Evolutionary conservation across 805 yeast genomes (phyloP), one percentile per base, ranked within the genome.

Genomic region (Ogataea trehaloabstinens): DNA sequence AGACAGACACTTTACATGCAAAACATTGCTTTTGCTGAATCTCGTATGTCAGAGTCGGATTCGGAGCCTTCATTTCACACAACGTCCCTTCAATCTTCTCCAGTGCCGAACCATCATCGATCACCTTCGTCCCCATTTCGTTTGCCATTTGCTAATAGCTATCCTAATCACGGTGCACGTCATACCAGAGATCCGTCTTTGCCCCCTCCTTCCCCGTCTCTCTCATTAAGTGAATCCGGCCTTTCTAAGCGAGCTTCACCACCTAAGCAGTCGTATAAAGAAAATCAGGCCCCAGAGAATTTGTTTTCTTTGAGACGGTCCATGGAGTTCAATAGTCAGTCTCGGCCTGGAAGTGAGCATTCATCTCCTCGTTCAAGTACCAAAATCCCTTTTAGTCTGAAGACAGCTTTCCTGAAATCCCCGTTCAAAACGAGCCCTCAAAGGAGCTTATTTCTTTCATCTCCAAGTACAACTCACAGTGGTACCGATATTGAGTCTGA

Each of bases 1-100:
- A 34, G 34, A 7, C 53, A 49, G 36, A 37, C 45, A n/a, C 40
- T 42, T 2, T 49, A 49, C 37, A 46, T 49, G 51, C 42, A 42
- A 30, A 40, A 31, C 30, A 49, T 49, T 16, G 32, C 39, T 11
- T n/a, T 19, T 8, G 28, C 46, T n/a, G 53, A 49, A 25, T 38
- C 52, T 12, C 44, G 42, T 22, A 28, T 28, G 18, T 10, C 13
- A 10, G n/a, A 24, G 10, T 24, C n/a, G 25, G 25, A 24, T 24
- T n/a, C n/a, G n/a, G n/a, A n/a, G n/a, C n/a, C n/a, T n/a, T n/a
- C n/a, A n/a, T n/a, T n/a, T n/a, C n/a, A n/a, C n/a, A n/a, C n/a
- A n/a, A n/a, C n/a, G n/a, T n/a, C n/a, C n/a, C n/a, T 22, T 22
- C 25, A 22, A 12, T 22, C 25, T 8, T 22, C 25, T 22, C 25